Evolutionary conservation across 768 basidiomycete species (phyloP).

Genomic region (Hericium coralloides): DNA sequence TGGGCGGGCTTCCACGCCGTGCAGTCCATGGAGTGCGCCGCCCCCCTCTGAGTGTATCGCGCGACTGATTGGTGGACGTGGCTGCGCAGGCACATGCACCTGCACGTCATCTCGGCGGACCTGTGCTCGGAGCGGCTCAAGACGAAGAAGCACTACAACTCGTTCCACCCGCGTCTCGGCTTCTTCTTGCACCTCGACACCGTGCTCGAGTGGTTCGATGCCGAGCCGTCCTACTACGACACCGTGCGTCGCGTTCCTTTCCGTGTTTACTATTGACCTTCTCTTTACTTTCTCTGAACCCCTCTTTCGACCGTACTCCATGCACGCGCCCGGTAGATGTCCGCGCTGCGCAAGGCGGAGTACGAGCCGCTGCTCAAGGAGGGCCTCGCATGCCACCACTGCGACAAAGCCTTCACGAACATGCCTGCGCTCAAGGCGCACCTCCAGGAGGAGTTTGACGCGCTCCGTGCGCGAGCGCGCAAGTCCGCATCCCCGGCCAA

Average conservation of each 20-base stretch:
- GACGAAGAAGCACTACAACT: constrained; percentile 86
- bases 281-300: too few species aligned
- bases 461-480: constrained; percentile 1
- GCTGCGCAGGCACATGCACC: constrained; percentile 58
- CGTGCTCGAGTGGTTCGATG: constrained; percentile 77
- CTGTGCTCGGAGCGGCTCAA: constrained; percentile 63
- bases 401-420: constrained; percentile 51
- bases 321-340: constrained; percentile 34
- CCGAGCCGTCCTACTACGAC: constrained; percentile 43
- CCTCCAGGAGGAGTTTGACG: constrained; percentile 64
- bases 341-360: constrained; percentile 36
- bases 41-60: not conserved
- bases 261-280: not conserved
- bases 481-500: not conserved
- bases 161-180: constrained; percentile 76
- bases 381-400: constrained; percentile 61
- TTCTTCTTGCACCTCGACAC: constrained; percentile 77
- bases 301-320: too few species aligned
- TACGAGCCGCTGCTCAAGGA: constrained; percentile 66
- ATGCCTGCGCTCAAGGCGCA: constrained; percentile 72
- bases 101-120: constrained; percentile 82
- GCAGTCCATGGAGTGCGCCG: constrained; percentile 77
- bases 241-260: constrained; percentile 30
- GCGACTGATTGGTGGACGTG: not conserved
- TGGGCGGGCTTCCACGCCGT: constrained; percentile 80